Base-by-base conservation (phyloP, 2,329 filamentous ascomycete species). In the Alternaria postmessia region DNA sequence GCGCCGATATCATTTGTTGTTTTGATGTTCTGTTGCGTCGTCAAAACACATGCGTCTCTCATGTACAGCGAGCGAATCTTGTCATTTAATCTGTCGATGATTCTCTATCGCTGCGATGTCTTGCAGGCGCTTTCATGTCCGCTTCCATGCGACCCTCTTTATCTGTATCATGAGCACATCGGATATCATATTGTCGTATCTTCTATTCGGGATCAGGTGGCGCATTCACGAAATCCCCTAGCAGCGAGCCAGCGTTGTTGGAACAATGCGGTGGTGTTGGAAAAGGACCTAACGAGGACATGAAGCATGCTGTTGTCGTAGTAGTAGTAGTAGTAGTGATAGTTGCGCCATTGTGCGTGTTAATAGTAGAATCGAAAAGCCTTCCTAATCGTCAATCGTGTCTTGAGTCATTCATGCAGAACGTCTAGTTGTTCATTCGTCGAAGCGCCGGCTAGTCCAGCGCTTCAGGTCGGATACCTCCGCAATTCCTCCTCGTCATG, bases 401-500 rank as follows among this genome's bases (percentile, higher is more conserved):
- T 30, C 20, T 22, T 8, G 11, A 34, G 26, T 30, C 34, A 22
- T 44, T 26, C 11, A 20, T 47, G 48, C 44, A 47, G 54, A 57
- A 59, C 52, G 64, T 75, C 70, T 75, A 74, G 65, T 64, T 68
- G 60, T 67, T 69, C 68, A 65, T 69, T 72, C 66, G 62, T 68
- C 54, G 65, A 68, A 67, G 67, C 69, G 68, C 73, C 69, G 66
- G 74, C 75, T 77, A 77, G 39, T 71, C 74, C 69, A 65, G 71
- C 72, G 68, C 61, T 64, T 62, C 67, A 63, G 54, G 59, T 66
- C 59, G 60, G 58, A 69, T 66, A 66, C 51, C 47, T 66, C 70
- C 61, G 61, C 61, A 63, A 59, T 61, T 69, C 66, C 51, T 65
- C 57, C 63, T 63, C 63, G 52, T 68, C 59, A 64, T 63, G 56